phyloP scores from a whole-genome alignment of 805 yeast genomes.

The Candida piceae region DNA sequence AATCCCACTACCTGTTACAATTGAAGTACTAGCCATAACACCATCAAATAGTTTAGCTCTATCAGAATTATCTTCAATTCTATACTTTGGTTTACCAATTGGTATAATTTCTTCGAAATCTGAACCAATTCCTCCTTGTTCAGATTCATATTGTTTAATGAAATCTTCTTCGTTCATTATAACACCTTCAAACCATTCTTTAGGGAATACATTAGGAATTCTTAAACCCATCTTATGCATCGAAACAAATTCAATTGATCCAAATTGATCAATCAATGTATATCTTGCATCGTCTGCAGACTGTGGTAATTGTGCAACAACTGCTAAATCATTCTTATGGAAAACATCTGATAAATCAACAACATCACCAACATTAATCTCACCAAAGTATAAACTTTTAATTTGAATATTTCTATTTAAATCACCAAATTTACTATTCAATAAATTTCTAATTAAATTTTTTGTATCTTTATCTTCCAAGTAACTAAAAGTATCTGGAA shows the following conservation, averaged over 20 bases:
- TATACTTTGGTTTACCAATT: conserved; percentile 31
- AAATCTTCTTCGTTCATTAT: conserved; percentile 27
- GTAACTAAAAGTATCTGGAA: conserved; percentile 9
- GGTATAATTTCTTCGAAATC: conserved; percentile 12
- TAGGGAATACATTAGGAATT: conserved; percentile 49
- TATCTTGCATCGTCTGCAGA: conserved; percentile 47
- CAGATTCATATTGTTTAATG: conserved; percentile 6
- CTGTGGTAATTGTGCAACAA: conserved; percentile 51
- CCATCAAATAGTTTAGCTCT: conserved; percentile 26
- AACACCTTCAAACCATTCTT: conserved; percentile 27
- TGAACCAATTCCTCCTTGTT: conserved; percentile 3
- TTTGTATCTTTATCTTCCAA: conserved; percentile 12
- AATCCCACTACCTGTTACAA: conserved; percentile 10
- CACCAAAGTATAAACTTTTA: conserved; percentile 21
- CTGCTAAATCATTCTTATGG: conserved; percentile 42
- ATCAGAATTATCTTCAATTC: conserved; percentile 26
- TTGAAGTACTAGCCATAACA: conserved; percentile 17
- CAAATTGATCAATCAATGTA: conserved; percentile 52
- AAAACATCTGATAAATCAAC: conserved; percentile 45
- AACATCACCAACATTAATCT: conserved; percentile 53
- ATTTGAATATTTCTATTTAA: conserved; percentile 7
- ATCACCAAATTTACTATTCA: conserved; percentile 5
- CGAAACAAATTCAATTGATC: conserved; percentile 47
- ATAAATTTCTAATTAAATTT: conserved; percentile 1
- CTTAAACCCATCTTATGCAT: conserved; percentile 42